These are phyloP conservation scores for Hypoxylon fragiforme DNA, from an alignment of 495 filamentous ascomycete species.

Conservation along the genomic window DNA sequence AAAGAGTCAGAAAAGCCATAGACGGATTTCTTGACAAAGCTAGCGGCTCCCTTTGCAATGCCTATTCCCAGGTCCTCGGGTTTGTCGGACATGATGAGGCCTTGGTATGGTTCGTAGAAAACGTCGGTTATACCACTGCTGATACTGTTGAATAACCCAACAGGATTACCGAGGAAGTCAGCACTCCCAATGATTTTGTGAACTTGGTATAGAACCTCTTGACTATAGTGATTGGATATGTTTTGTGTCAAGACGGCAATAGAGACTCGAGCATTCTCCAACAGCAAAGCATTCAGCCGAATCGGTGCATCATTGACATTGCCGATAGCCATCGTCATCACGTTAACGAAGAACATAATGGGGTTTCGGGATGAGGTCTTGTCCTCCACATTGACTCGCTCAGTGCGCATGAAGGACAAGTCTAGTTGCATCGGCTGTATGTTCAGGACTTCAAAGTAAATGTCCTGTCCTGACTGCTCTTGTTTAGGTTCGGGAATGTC, in stretches of 20 bases:
- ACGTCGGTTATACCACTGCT: constrained; percentile 96
- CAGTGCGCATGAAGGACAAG: constrained; percentile 94
- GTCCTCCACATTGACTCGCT: constrained; percentile 94
- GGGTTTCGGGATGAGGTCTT: constrained; percentile 87
- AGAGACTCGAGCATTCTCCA: constrained; percentile 94
- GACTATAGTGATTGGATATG: constrained; percentile 90
- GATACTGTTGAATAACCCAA: constrained; percentile 97
- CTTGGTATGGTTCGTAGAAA: constrained; percentile 99
- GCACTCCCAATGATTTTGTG: constrained; percentile 96
- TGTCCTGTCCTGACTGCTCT: constrained; percentile 80
- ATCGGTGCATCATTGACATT: constrained; percentile 98
- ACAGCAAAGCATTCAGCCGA: constrained; percentile 86
- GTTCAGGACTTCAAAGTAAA: constrained; percentile 96
- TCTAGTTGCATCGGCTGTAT: constrained; percentile 98
- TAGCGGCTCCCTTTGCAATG: constrained; percentile 93
- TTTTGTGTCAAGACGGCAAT: constrained; percentile 79
- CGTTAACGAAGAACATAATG: constrained; percentile 96
- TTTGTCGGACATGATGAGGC: constrained; percentile 90
- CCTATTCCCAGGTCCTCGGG: constrained; percentile 93
- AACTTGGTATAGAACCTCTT: constrained; percentile 91
- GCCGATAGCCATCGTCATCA: constrained; percentile 98
- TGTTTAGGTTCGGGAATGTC: constrained; percentile 91
- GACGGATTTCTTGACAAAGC: constrained; percentile 97
- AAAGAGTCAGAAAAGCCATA: constrained; percentile 96
- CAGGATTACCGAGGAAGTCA: constrained; percentile 97